Percentiles rank a stretch among this genome's conserved stretches.
These are phyloP conservation scores for Cucurbita pepo DNA, from an alignment of 306 rosid genomes.

Conservation along the genomic window DNA sequence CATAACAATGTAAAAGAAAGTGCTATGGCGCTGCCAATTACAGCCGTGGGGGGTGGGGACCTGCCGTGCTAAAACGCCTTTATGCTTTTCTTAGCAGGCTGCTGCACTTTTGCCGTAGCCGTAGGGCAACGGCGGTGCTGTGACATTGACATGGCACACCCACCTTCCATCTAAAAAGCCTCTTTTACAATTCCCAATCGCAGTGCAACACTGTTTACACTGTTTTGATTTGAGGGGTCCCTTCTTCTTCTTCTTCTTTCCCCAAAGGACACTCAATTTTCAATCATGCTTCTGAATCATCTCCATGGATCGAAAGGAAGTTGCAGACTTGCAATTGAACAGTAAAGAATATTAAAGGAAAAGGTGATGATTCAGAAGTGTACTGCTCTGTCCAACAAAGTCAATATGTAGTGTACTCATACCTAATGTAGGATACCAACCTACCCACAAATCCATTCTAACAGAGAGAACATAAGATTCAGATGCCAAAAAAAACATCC, in stretches of 20 bases:
- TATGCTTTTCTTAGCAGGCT: neutral
- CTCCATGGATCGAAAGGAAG: conserved; percentile 1
- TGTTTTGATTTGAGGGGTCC: neutral
- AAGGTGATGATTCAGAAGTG: neutral
- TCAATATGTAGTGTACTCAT: neutral
- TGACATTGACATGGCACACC: neutral
- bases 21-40: neutral
- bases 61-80: neutral
- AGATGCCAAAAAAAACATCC: neutral
- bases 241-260: neutral
- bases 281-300: neutral
- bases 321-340: neutral
- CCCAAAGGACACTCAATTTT: neutral
- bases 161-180: conserved; percentile 1
- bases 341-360: neutral
- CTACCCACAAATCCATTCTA: neutral
- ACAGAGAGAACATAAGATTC: neutral
- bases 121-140: neutral
- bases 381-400: neutral
- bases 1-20: neutral
- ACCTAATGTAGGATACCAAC: neutral
- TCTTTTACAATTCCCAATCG: neutral
- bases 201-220: neutral
- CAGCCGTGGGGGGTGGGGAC: neutral
- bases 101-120: neutral